Evolutionary conservation across 2,329 filamentous ascomycete genomes (phyloP).

Genomic region (Septoria petroselini): DNA sequence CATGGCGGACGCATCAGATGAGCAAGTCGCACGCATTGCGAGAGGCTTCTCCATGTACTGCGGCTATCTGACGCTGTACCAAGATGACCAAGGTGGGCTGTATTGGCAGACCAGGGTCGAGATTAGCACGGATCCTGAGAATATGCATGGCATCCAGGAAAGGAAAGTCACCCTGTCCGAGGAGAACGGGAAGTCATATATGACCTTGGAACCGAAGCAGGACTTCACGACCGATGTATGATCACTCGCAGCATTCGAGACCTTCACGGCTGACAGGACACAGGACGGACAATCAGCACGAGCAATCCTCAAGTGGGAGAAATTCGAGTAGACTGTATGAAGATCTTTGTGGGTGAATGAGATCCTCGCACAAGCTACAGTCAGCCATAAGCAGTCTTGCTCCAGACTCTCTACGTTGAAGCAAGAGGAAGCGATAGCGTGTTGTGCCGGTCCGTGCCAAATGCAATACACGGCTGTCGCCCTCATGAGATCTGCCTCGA

Average conservation of each 20-base stretch:
- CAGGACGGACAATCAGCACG: constrained; percentile 26
- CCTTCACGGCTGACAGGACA: neutral
- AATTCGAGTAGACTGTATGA: constrained; percentile 27
- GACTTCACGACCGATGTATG: constrained; percentile 25
- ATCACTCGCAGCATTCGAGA: neutral
- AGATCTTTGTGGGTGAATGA: too few species aligned
- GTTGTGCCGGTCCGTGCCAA: too few species aligned
- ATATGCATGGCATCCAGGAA: constrained; percentile 28
- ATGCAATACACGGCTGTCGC: too few species aligned
- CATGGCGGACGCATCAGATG: constrained; percentile 21
- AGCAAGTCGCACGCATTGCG: constrained; percentile 29
- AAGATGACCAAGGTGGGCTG: constrained; percentile 23
- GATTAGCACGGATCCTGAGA: constrained; percentile 24
- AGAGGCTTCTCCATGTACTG: constrained; percentile 29
- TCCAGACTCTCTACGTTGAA: too few species aligned
- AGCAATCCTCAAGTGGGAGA: constrained; percentile 32
- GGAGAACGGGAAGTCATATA: constrained; percentile 27
- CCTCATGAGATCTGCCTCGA: too few species aligned
- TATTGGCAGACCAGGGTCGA: constrained; percentile 31
- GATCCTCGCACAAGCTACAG: too few species aligned
- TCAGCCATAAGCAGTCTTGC: too few species aligned
- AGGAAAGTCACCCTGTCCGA: constrained; percentile 23
- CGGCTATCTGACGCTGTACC: constrained; percentile 28
- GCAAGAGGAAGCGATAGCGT: too few species aligned
- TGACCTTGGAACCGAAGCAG: constrained; percentile 28